Evolutionary conservation across 306 rosid genomes (phyloP), one percentile per base, ranked within the genome.

Genomic region (Leucaena leucocephala): DNA sequence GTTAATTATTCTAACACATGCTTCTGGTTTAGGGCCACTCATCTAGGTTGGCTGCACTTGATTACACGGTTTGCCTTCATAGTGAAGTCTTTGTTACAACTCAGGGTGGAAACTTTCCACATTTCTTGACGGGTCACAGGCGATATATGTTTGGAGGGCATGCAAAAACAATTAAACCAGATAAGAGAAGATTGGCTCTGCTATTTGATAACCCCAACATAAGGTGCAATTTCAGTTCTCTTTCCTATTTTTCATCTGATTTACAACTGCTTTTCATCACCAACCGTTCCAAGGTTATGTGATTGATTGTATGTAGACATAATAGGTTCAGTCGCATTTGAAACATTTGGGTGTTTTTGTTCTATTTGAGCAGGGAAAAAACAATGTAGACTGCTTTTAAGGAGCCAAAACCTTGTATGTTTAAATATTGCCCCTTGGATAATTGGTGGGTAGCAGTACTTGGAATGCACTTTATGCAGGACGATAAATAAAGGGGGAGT

Each of bases 101-200:
- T 66, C 98, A 95, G 81, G 98, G 98, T 59, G 98, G 98, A 52
- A 95, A 95, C 82, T 95, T 95, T 75, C 98, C 98, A 54, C 98
- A 95, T 84, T 95, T 95, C 88, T 90, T 95, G 90, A 95, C 84
- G 88, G 98, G 98, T 76, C 98, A 92, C 80, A 83, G 98, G 80
- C 91, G 96, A 67, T 92, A 95, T 79, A 78, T 89, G 34, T 87
- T 82, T 73, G 98, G 89, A 1, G 98, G 98, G 70, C 98, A 95
- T 87, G 85, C 98, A 40, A 95, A 91, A 87, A 92, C 98, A 21
- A 78, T 95, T 84, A 95, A 86, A 85, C 98, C 98, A 3, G 98
- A 92, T 58, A 95, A 95, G 84, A 89, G 98, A 85, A 95, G 78
- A 88, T 78, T 95, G 84, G 96, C 92, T 45, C 68, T 87, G 39